Evolutionary conservation across 805 yeast genomes (phyloP).

Genomic region (Blastobotrys robertii): DNA sequence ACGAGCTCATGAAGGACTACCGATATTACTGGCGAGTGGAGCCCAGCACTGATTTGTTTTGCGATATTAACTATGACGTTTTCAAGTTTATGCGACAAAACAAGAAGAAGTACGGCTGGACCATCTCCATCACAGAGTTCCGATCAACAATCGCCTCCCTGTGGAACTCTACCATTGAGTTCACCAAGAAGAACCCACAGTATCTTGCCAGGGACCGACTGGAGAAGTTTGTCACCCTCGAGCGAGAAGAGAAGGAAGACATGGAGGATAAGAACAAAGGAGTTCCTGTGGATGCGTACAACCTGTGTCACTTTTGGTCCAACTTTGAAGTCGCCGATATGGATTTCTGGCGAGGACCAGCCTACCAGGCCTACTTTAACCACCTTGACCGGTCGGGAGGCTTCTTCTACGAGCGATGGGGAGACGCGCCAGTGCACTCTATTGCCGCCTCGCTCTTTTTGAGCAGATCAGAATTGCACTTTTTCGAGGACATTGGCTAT

Average conservation of each 20-base stretch:
- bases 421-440: constrained; percentile 88
- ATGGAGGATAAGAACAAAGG: constrained; percentile 39
- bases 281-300: constrained; percentile 42
- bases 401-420: constrained; percentile 84
- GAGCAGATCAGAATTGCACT: constrained; percentile 49
- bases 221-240: constrained; percentile 52
- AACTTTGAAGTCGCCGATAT: constrained; percentile 69
- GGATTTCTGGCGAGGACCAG: constrained; percentile 51
- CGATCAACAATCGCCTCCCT: constrained; percentile 50
- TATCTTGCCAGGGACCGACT: constrained; percentile 52
- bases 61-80: constrained; percentile 56
- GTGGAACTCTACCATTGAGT: constrained; percentile 47
- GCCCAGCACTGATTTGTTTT: constrained; percentile 51
- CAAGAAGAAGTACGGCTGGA: constrained; percentile 56
- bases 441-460: constrained; percentile 58
- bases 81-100: constrained; percentile 48
- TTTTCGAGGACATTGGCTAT: constrained; percentile 69
- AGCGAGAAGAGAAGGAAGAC: constrained; percentile 24
- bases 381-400: constrained; percentile 62
- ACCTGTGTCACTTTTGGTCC: constrained; percentile 76
- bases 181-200: constrained; percentile 37
- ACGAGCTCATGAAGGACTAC: constrained; percentile 47
- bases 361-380: constrained; percentile 52
- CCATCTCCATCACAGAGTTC: constrained; percentile 56
- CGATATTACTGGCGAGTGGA: constrained; percentile 72